Evolutionary conservation across 176 grass and related monocot genomes (phyloP), one percentile per base, ranked within the genome.

Genomic region (Phoenix dactylifera): DNA sequence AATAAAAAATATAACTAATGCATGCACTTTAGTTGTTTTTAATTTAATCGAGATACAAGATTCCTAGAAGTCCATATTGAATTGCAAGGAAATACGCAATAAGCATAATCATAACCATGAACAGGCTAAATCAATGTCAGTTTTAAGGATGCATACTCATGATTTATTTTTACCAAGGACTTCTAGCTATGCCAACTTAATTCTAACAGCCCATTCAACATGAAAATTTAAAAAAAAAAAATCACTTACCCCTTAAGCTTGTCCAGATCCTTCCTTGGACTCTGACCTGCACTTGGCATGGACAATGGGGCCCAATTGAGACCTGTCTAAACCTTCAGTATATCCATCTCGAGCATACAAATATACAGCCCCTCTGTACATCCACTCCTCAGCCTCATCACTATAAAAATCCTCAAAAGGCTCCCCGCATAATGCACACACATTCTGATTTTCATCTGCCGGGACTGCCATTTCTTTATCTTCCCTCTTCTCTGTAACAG

Each of bases 361-460:
- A 82, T 98, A 98, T 22, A 98, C 76, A 51, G 94, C 84, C 58
- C 94, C 94, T 78, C 73, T 89, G 68, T 98, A 98, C 88, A 98
- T 93, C 94, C 94, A 98, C 55, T 98, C 94, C 60, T 98, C 94
- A 63, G 58, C 89, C 76, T 93, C 94, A 71, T 98, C 88, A 35
- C 94, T 98, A 70, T 98, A 98, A 35, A 93, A 98, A 74, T 98
- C 88, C 72, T 93, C 94, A 73, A 98, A 98, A 55, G 60, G 55
- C 71, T 98, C 94, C 66, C 83, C 84, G 73, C 94, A 98, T 70
- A 98, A 73, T 71, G 88, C 94, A 81, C 94, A 98, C 54, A 50
- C 24, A 14, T 76, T 93, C 75, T 98, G 94, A 52, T 98, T 73
- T 39, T 98, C 94, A 55, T 98, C 85, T 10, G 94, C 94, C 55